A percentile compares a stretch with the other conserved stretches of the same genome.
These are phyloP conservation scores for Stenocarpella maydis DNA, from an alignment of 2,329 filamentous ascomycete species.

Conservation along the genomic window DNA sequence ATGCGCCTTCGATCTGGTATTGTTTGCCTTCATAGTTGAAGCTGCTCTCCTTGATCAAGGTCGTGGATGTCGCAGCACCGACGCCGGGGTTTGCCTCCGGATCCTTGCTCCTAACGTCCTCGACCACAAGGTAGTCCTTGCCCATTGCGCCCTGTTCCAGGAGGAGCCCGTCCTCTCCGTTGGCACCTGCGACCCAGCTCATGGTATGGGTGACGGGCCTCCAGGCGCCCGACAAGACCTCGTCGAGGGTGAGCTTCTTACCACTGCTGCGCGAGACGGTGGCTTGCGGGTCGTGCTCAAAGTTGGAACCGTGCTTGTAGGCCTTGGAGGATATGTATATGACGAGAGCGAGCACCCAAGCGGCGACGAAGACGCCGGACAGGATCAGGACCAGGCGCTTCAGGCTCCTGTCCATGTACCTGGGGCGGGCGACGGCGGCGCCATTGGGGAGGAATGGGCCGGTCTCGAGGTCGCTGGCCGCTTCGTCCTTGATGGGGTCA, in stretches of 20 bases:
- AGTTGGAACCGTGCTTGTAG: conserved; percentile 69
- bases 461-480: conserved; percentile 58
- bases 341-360: conserved; percentile 74
- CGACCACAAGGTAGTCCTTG: conserved; percentile 82
- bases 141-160: conserved; percentile 73
- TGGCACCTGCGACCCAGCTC: conserved; percentile 77
- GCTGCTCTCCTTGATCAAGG: conserved; percentile 74
- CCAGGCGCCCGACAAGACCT: conserved; percentile 74
- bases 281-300: conserved; percentile 74
- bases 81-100: conserved; percentile 46
- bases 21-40: conserved; percentile 68
- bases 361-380: conserved; percentile 66
- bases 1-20: conserved; percentile 67
- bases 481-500: conserved; percentile 53
- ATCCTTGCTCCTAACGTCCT: conserved; percentile 73
- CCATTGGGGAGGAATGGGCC: conserved; percentile 59
- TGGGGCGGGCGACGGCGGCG: conserved; percentile 48
- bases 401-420: conserved; percentile 71
- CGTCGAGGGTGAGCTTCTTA: conserved; percentile 77
- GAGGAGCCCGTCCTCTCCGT: conserved; percentile 84
- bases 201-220: conserved; percentile 69
- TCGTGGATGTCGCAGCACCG: conserved; percentile 61
- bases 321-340: conserved; percentile 71
- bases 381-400: conserved; percentile 70
- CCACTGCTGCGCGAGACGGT: conserved; percentile 68